Evolutionary conservation across 805 yeast genomes (phyloP).

Genomic region (Wickerhamia fluorescens): DNA sequence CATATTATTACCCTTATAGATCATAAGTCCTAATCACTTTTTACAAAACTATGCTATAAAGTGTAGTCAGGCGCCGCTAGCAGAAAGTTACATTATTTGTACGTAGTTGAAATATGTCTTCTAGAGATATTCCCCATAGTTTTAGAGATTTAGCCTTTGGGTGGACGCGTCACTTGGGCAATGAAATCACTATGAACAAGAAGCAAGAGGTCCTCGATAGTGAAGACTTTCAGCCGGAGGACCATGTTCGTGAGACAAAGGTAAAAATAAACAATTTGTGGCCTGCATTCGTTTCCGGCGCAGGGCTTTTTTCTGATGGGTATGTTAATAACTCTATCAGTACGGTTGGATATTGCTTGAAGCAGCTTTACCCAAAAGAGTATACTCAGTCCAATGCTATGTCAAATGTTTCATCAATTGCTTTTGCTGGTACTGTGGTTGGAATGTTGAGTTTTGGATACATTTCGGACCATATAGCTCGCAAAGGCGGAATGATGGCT

Average conservation of each 20-base stretch:
- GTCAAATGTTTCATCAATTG: constrained; percentile 77
- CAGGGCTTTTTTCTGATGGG: constrained; percentile 91
- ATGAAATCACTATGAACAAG: constrained; percentile 38
- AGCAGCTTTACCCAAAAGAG: constrained; percentile 55
- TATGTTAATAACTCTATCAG: constrained; percentile 82
- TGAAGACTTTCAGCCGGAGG: constrained; percentile 6
- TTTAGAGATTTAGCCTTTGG: constrained; percentile 30
- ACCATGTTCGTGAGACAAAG: constrained; percentile 3
- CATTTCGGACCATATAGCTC: constrained; percentile 69
- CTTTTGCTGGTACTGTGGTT: constrained; percentile 84
- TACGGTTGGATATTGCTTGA: constrained; percentile 66
- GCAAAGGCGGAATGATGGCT: constrained; percentile 76
- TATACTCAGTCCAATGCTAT: constrained; percentile 63
- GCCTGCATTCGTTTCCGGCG: constrained; percentile 54
- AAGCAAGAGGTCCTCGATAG: constrained; percentile 12
- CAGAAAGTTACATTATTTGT: too few species aligned
- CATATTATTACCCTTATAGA: too few species aligned
- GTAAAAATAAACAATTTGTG: constrained; percentile 19
- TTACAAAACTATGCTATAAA: too few species aligned
- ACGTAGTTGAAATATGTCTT: constrained; percentile 8
- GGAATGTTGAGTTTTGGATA: constrained; percentile 82
- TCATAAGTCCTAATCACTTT: too few species aligned
- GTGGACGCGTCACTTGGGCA: constrained; percentile 34
- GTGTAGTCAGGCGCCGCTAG: too few species aligned
- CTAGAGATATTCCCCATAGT: constrained; percentile 47